Base-by-base conservation (phyloP, 2,329 filamentous ascomycete genomes). In the Xylaria sp. region DNA sequence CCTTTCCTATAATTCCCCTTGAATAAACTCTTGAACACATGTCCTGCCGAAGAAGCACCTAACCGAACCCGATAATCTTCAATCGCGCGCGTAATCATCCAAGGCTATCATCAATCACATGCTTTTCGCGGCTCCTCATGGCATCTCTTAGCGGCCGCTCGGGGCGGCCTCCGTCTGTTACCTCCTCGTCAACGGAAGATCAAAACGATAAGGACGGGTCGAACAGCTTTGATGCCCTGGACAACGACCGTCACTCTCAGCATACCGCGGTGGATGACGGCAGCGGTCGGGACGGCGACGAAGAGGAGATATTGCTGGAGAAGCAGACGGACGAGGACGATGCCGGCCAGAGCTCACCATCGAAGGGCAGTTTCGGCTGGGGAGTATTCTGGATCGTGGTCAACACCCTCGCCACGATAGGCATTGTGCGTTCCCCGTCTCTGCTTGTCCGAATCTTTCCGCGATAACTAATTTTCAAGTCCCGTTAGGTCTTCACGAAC, bases 401-500 rank as follows among this genome's bases (percentile, higher is more conserved):
- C 63, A 87, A 87, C 65, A 86, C 82, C 16, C 56, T 86, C 57
- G 83, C 84, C 2, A 87, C 84, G 0, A 81, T 87, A 52, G 81
- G 81, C 43, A 87, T 87, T 65, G 84, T 85, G 74, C 65, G 78
- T 69, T 45, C 43, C 16, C 26, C 41, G 17, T n/a, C n/a, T 39
- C 41, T 44, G 39, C 17, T 52, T 19, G 9, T 39, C 18, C 20
- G 39, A 7, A 37, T 29, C 22, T 40, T 24, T 7, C n/a, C 40
- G 44, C 26, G 49, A 54, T 64, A 48, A 60, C 48, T 52, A 22
- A 42, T 46, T 42, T 22, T 37, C 39, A 26, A 26, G 9, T 17
- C n/a, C 11, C 39, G 21, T 24, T 50, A 86, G 84, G 83, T 89
- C 65, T 88, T 88, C 67, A 85, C 83, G 39, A 89, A 89, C 74